A percentile compares a stretch with the other conserved stretches of the same genome.
These are phyloP conservation scores for Pyrenophora seminiperda DNA, from an alignment of 2,329 filamentous ascomycete genomes.

Conservation along the genomic window DNA sequence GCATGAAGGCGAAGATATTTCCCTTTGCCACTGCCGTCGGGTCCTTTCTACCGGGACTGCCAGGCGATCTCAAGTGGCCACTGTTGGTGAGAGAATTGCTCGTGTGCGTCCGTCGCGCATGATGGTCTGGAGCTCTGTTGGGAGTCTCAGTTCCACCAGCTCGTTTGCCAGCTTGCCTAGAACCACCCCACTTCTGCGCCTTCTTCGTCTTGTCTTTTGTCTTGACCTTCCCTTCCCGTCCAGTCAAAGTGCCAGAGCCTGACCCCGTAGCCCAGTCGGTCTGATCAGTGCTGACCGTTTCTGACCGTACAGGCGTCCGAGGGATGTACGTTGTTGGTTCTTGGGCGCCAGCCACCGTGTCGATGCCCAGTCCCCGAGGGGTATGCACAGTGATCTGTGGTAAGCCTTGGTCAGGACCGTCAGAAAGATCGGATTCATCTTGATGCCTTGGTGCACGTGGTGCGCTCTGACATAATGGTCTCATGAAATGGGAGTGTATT, in stretches of 20 bases:
- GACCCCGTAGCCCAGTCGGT: constrained; percentile 39
- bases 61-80: constrained; percentile 39
- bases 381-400: constrained; percentile 39
- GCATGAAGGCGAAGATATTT: constrained; percentile 61
- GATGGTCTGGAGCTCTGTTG: constrained; percentile 28
- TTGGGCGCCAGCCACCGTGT: constrained; percentile 26
- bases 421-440: constrained; percentile 45
- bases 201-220: constrained; percentile 42
- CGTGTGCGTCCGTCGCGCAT: constrained; percentile 26
- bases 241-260: constrained; percentile 25
- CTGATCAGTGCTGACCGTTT: constrained; percentile 41
- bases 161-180: constrained; percentile 29
- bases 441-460: constrained; percentile 38
- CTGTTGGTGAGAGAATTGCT: constrained; percentile 35
- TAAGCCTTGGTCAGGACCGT: constrained; percentile 34
- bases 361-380: constrained; percentile 34
- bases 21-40: constrained; percentile 38
- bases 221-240: constrained; percentile 35
- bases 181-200: constrained; percentile 36
- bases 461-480: constrained; percentile 61
- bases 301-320: constrained; percentile 34
- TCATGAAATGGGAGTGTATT: constrained; percentile 67
- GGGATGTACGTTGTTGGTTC: constrained; percentile 25
- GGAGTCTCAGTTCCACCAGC: constrained; percentile 39
- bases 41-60: constrained; percentile 45